Evolutionary conservation across 2,329 filamentous ascomycete genomes (phyloP), one percentile per base, ranked within the genome.

Genomic region (Ophiostoma quercus): DNA sequence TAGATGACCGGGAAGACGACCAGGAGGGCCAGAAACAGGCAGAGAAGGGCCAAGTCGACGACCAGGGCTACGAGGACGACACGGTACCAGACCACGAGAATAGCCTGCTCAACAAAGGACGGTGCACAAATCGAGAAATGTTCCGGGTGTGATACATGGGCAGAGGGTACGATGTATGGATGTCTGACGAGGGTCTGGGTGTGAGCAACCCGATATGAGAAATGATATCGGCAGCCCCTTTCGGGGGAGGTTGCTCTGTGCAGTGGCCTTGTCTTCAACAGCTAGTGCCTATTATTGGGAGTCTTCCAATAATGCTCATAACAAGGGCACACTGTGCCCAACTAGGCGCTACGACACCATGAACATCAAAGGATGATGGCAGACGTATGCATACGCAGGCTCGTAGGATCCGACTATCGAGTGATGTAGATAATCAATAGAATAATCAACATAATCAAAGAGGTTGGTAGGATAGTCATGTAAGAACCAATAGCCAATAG

Each of bases 51-150:
- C 43, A 47, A 47, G 43, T 16, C 43, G 43, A 8, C 16, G 43
- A n/a, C 43, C 7, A 47, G 16, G 43, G 16, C 14, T 2, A 19
- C 43, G 43, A 11, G 39, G 39, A 41, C 39, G 39, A 41, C 39
- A 41, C 5, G 8, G 34, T 34, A 43, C 41, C 41, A 43, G 12
- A 47, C 43, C 19, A 47, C 43, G 43, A 47, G 43, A 47, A 47
- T 47, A 41, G 39, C 39, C 39, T 41, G 12, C 39, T 14, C 3
- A 14, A 14, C 12, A 41, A 57, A 57, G 51, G 51, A 57, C 51
- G n/a, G 51, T 47, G 51, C 51, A 57, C 51, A 25, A 29, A 57
- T 57, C 51, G 51, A 57, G 51, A 57, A 57, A 57, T 57, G 8
- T 25, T 57, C 51, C 51, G 51, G 22, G 22, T 57, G 51, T 25